Percentiles rank a stretch among this genome's conserved stretches.
These are phyloP conservation scores for Hyphodiscus hymeniophilus DNA, from an alignment of 495 filamentous ascomycete species.

Conservation along the genomic window DNA sequence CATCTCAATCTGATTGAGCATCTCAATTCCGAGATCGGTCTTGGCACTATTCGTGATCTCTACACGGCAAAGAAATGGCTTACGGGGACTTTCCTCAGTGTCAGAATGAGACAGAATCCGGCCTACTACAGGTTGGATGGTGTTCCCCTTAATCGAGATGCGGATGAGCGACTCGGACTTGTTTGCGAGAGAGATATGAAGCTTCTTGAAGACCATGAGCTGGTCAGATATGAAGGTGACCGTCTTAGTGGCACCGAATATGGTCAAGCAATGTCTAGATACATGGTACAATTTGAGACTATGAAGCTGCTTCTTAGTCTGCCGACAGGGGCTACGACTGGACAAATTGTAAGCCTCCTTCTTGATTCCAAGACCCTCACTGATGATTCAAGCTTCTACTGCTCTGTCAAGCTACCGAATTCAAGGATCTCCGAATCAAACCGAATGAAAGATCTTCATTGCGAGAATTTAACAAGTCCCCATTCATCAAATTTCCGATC, in stretches of 20 bases:
- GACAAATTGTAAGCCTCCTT: slow-evolving; percentile 58
- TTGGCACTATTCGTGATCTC: slow-evolving; percentile 68
- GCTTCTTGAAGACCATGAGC: slow-evolving; percentile 50
- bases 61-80: slow-evolving; percentile 77
- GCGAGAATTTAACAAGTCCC: slow-evolving; percentile 71
- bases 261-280: slow-evolving; percentile 87
- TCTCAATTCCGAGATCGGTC: slow-evolving; percentile 85
- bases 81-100: slow-evolving; percentile 75
- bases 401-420: slow-evolving; percentile 67
- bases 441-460: slow-evolving; percentile 67
- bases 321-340: slow-evolving; percentile 48
- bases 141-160: slow-evolving; percentile 25
- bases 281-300: slow-evolving; percentile 84
- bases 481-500: slow-evolving; percentile 67
- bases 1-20: slow-evolving; percentile 88
- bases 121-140: slow-evolving; percentile 66
- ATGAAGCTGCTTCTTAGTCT: slow-evolving; percentile 72
- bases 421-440: slow-evolving; percentile 68
- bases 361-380: slow-evolving; percentile 10
- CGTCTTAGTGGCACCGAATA: slow-evolving; percentile 62
- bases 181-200: slow-evolving; percentile 77
- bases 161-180: slow-evolving; percentile 64
- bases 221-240: slow-evolving; percentile 42
- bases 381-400: slow-evolving; percentile 50
- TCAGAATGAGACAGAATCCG: slow-evolving; percentile 75